These are phyloP conservation scores for Logfia minima DNA, from an alignment of 129 eudicot genomes.

Conservation along the genomic window DNA sequence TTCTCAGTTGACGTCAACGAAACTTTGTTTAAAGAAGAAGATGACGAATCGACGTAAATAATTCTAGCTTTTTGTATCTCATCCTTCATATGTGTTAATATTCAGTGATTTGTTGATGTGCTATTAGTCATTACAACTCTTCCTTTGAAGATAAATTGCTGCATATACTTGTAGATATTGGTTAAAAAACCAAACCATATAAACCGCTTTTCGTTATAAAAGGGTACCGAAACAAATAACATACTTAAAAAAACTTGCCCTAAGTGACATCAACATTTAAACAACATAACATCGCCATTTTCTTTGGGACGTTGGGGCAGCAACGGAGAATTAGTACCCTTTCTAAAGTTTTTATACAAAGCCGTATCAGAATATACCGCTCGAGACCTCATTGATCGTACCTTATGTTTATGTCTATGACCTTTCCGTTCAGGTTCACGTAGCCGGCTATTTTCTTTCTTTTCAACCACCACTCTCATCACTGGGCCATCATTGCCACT, in stretches of 20 bases:
- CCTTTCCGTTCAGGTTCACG: constrained; percentile 31
- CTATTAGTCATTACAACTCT: constrained; percentile 5
- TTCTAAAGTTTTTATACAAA: constrained; percentile 43
- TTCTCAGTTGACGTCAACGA: not conserved
- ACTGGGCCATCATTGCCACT: constrained; percentile 18
- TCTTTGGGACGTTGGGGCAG: constrained; percentile 25
- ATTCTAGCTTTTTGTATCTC: not conserved
- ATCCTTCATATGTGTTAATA: not conserved
- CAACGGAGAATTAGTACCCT: constrained; percentile 34
- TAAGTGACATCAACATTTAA: constrained; percentile 32
- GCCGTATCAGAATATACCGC: constrained; percentile 67
- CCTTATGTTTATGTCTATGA: constrained; percentile 32
- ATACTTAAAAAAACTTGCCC: constrained; percentile 26
- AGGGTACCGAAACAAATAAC: constrained; percentile 20
- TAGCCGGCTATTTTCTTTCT: constrained; percentile 24
- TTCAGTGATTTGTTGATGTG: not conserved
- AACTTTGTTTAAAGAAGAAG: not conserved
- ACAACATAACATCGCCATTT: constrained; percentile 31
- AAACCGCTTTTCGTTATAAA: constrained; percentile 3
- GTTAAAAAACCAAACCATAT: constrained; percentile 20
- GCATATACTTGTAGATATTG: constrained; percentile 15
- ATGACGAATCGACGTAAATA: not conserved
- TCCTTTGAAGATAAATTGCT: constrained; percentile 27
- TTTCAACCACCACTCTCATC: constrained; percentile 25
- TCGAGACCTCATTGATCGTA: constrained; percentile 44